Evolutionary conservation across 108 stramenopile genomes (phyloP), one percentile per base, ranked within the genome.

Genomic region (Nitzschia sp.): DNA sequence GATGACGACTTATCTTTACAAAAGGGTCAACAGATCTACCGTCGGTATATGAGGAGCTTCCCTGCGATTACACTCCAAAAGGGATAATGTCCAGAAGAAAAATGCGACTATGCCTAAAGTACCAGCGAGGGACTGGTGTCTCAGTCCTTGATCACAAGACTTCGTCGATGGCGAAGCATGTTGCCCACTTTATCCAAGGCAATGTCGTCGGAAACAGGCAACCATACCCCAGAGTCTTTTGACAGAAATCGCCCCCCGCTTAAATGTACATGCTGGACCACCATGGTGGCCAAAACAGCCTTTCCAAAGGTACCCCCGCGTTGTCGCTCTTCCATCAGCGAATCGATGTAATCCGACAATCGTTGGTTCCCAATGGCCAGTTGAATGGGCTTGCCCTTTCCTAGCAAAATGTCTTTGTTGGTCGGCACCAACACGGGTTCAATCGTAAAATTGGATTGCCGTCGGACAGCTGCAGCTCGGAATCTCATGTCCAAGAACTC

Each of bases 131-230:
- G n/a, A n/a, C n/a, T n/a, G n/a, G n/a, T n/a, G 29, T 34, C 29
- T 34, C 29, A 34, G 29, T 34, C 29, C 29, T 34, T 34, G 29
- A 34, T 5, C 29, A 34, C 29, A 1, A 34, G 5, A 34, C 29
- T 34, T 3, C 29, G 29, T 1, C 29, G 29, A 34, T 34, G 29
- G 1, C 29, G 29, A 34, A 34, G 29, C 29, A 34, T 34, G 5
- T 34, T 34, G 29, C 29, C 29, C 1, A 72, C 71, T 37, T 72
- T 72, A 19, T 72, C 24, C 10, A 61, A 51, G 7, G 71, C 71
- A n/a, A 29, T 34, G 10, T 63, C 61, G 15, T 63, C 38, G 0
- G 52, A 22, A 9, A 72, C 61, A 41, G 41, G 62, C 41, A 53
- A 10, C 71, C 71, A 72, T 7, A 37, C 37, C 11, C 69, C 69